Evolutionary conservation across 2,329 filamentous ascomycete species (phyloP).

Genomic region (Aspergillus latus): DNA sequence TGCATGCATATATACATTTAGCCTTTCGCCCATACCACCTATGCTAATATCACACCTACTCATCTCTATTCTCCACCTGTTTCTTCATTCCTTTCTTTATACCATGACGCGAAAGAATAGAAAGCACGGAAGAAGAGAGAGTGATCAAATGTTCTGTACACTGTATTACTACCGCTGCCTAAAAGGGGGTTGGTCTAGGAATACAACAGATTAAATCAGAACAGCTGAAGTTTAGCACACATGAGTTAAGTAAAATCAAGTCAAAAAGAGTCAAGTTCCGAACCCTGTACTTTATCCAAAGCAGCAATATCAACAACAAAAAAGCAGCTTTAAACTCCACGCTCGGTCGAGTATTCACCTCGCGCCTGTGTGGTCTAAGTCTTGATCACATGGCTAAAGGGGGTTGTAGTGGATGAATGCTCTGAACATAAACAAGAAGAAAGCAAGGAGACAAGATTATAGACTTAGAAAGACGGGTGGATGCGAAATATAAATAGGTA

Average conservation of each 20-base stretch:
- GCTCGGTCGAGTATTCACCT: no score
- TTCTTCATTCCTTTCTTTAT: not conserved
- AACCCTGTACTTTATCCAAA: not conserved
- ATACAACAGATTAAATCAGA: no score
- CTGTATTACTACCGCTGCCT: not conserved
- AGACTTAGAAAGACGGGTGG: not conserved
- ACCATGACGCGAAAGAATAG: not conserved
- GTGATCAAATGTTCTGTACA: not conserved
- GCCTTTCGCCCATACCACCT: constrained; percentile 13
- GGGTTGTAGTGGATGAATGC: not conserved
- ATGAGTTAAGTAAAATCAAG: not conserved
- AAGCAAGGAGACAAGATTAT: not conserved
- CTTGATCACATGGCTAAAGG: not conserved
- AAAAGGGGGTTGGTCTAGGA: not conserved
- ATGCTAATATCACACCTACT: constrained; percentile 12
- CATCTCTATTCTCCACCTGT: not conserved
- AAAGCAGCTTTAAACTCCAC: no score
- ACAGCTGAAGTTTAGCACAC: not conserved
- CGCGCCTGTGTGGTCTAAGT: not conserved
- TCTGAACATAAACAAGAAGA: not conserved
- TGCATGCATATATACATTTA: not conserved
- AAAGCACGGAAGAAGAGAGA: no score
- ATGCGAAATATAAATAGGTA: constrained; percentile 3
- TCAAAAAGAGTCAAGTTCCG: not conserved
- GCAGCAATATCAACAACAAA: not conserved